These are phyloP conservation scores for Crithidia bombi DNA, from an alignment of 208 protist species.

Conservation along the genomic window DNA sequence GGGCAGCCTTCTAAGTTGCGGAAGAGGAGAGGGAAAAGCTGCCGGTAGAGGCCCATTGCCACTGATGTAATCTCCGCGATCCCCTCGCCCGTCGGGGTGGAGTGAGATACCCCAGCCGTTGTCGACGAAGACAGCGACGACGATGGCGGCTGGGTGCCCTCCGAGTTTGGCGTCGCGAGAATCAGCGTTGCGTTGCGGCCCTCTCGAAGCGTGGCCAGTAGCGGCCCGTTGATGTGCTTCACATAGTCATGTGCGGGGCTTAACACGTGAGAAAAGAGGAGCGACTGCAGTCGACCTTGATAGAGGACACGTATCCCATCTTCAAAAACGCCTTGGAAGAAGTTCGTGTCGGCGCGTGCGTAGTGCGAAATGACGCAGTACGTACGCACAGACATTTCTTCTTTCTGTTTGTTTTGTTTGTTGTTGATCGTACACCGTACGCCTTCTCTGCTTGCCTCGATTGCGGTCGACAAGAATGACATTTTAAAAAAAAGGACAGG, in stretches of 20 bases:
- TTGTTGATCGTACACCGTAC: no score
- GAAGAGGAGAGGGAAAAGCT: slow-evolving; percentile 67
- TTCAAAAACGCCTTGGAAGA: slow-evolving; percentile 82
- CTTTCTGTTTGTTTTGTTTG: slow-evolving; percentile 2
- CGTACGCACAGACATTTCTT: slow-evolving; percentile 43
- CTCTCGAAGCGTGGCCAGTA: slow-evolving; percentile 48
- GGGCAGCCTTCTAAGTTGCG: slow-evolving; percentile 37
- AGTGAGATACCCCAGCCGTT: not conserved
- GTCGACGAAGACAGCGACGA: not conserved
- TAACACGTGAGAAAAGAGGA: slow-evolving; percentile 65
- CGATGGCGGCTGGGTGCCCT: not conserved
- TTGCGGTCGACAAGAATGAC: not conserved
- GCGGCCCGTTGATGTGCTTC: slow-evolving; percentile 56
- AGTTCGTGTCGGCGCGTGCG: slow-evolving; percentile 55
- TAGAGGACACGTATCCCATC: slow-evolving; percentile 60
- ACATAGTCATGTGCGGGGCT: slow-evolving; percentile 72
- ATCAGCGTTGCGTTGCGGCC: slow-evolving; percentile 55
- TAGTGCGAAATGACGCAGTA: slow-evolving; percentile 77
- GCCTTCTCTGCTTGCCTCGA: not conserved
- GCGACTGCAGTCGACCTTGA: slow-evolving; percentile 44
- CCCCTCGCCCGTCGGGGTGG: not conserved
- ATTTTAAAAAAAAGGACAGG: not conserved
- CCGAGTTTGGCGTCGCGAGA: slow-evolving; percentile 48
- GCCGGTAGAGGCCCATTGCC: slow-evolving; percentile 53
- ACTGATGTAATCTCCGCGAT: slow-evolving; percentile 35